phyloP scores from a whole-genome alignment of 1,284 basidiomycete species.

The Coniferiporia sulphurascens region DNA sequence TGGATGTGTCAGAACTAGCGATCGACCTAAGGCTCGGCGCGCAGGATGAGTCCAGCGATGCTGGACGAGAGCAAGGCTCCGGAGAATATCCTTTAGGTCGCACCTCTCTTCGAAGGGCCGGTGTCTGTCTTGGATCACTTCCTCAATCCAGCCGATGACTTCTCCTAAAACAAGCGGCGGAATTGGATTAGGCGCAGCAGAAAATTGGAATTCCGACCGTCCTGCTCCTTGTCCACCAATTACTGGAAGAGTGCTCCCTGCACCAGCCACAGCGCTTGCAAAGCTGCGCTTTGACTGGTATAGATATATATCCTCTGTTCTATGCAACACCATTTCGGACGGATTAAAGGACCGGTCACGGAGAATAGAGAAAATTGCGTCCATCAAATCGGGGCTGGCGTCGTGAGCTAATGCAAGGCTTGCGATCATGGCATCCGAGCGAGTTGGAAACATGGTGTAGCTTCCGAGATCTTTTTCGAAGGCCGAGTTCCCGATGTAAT shows the following conservation, averaged over 20 bases:
- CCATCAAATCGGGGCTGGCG: neutral
- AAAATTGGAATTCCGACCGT: too few species aligned
- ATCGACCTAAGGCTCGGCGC: neutral
- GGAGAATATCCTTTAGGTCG: neutral
- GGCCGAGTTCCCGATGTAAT: neutral
- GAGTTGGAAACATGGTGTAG: neutral
- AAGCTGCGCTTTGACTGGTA: neutral
- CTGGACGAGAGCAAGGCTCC: neutral
- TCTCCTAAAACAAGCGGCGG: too few species aligned
- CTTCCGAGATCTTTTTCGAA: neutral
- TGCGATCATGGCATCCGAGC: neutral
- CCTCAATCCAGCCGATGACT: too few species aligned
- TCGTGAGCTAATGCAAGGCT: neutral
- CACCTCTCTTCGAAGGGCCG: too few species aligned
- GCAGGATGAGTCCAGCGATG: neutral
- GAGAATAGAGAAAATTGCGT: neutral
- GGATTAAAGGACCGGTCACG: neutral
- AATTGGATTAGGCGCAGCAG: too few species aligned
- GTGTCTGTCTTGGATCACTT: too few species aligned
- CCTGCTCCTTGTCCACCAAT: too few species aligned
- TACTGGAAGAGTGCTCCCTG: too few species aligned
- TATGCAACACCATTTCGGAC: neutral
- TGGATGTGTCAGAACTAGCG: neutral
- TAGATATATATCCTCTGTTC: neutral
- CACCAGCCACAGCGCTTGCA: too few species aligned